Base-by-base conservation (phyloP, 2,329 filamentous ascomycete genomes). In the Cadophora sp. region DNA sequence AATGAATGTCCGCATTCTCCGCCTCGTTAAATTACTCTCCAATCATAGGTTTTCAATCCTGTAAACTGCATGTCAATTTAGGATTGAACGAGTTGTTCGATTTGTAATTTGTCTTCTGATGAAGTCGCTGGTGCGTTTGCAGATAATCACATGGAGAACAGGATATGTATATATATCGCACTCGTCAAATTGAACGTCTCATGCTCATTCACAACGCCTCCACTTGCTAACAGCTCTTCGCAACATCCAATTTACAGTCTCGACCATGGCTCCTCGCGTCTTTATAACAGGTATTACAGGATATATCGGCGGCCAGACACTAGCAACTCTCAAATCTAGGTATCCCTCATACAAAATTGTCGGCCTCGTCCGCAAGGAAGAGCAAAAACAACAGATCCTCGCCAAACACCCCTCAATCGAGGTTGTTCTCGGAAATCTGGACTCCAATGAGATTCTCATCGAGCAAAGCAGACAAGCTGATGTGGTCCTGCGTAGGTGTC, bases 251-350 rank as follows among this genome's bases (percentile, higher is more conserved):
- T 51, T 22, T 26, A 19, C 31, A n/a, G 61, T 61, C 22, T 66
- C 40, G 40, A 48, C 55, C 27, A 73, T 72, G 70, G 56, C 70
- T 24, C 64, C 70, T 43, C 56, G 43, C 1, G 63, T 72, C 2
- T 73, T 73, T 34, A 69, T 72, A 29, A 71, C 65, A 22, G 71
- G 71, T 19, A 60, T 64, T 19, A 67, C 70, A 8, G 71, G 71
- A 12, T 73, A 72, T 50, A 68, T 73, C n/a, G 71, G 70, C 1
- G 71, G 71, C 14, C 68, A 72, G 16, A 7, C 69, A 24, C 56
- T 68, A 8, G 26, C 56, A 26, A 64, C 46, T 26, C 48, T 73
- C 26, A 61, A 62, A 3, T 51, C 48, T 34, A 66, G 68, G 55
- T 65, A 71, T 31, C 70, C 70, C 14, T 63, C 68, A 0, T 71